Evolutionary conservation across 2,329 filamentous ascomycete species (phyloP), one percentile per base, ranked within the genome.

Genomic region (Calonectria pseudoreteaudii): DNA sequence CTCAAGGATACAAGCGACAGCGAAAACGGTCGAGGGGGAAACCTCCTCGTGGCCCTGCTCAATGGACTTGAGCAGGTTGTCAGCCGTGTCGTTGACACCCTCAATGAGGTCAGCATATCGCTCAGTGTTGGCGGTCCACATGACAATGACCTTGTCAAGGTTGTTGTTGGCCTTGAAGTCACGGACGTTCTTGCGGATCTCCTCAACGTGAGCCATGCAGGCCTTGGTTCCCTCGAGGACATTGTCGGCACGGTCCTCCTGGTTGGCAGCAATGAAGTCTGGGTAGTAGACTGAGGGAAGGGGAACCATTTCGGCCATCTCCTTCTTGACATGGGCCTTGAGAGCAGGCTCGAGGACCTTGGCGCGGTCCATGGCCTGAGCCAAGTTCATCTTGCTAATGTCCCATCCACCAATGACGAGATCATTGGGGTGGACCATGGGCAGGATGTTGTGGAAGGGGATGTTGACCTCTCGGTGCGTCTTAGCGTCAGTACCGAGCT

Each of bases 101-200:
- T 92, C 87, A 68, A 98, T 85, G 79, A 98, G 90, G 78, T 98
- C 95, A 78, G 97, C 95, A 82, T 95, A 99, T 77, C 97, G 95
- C 88, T 99, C 97, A 16, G 97, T 99, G 90, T 99, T 99, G 86
- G 97, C 97, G 73, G 97, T 98, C 97, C 97, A 99, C 86, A 97
- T 94, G 75, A 99, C 93, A 83, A 99, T 95, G 83, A 99, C 94
- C 89, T 97, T 98, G 89, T 98, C 96, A 41, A 99, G 92, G 73
- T 86, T 88, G 84, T 98, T 94, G 81, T 90, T 87, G 75, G 92
- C 87, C 90, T 98, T 98, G 92, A 99, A 99, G 77, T 97, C 92
- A 78, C 94, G 94, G 81, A 99, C 98, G 82, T 99, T 96, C 85
- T 94, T 91, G 83, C 96, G 95, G 82, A 99, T 93, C 84, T 96